These are phyloP conservation scores for Camelina sativa DNA, from an alignment of 345 rosid genomes.

Conservation along the genomic window DNA sequence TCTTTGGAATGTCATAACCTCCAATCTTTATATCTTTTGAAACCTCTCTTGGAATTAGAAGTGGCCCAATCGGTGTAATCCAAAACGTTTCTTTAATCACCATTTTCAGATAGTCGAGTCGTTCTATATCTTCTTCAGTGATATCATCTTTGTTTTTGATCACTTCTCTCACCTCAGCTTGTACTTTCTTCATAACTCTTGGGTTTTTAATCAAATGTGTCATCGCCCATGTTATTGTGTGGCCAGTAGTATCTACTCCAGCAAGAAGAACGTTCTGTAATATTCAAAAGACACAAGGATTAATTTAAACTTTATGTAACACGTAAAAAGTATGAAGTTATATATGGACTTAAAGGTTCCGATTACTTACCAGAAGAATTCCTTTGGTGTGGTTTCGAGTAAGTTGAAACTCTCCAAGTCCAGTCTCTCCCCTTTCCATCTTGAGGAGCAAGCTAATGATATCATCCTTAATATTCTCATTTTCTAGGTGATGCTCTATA, in stretches of 20 bases:
- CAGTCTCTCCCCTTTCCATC: constrained; percentile 38
- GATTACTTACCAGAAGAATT: constrained; percentile 46
- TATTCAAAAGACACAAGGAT: not conserved
- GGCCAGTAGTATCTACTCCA: constrained; percentile 38
- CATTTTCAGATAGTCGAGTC: constrained; percentile 27
- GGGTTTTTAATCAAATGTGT: constrained; percentile 33
- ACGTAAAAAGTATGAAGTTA: not conserved
- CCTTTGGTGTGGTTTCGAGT: constrained; percentile 54
- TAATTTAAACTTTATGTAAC: not conserved
- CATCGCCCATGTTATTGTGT: constrained; percentile 33
- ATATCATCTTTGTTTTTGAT: constrained; percentile 26
- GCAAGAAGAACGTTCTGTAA: constrained; percentile 32
- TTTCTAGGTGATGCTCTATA: constrained; percentile 49
- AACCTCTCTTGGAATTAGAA: constrained; percentile 37
- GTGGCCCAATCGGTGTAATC: constrained; percentile 22
- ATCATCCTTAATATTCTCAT: constrained; percentile 42
- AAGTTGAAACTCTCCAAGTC: constrained; percentile 31
- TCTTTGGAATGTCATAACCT: constrained; percentile 15
- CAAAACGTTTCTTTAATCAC: constrained; percentile 35
- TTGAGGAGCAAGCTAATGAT: constrained; percentile 51
- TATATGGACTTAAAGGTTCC: not conserved
- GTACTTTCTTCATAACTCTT: constrained; percentile 33
- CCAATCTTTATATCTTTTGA: constrained; percentile 12
- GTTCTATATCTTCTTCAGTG: constrained; percentile 33
- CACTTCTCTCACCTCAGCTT: constrained; percentile 27